Base-by-base conservation (phyloP, 306 rosid species). In the Glycine soja region DNA sequence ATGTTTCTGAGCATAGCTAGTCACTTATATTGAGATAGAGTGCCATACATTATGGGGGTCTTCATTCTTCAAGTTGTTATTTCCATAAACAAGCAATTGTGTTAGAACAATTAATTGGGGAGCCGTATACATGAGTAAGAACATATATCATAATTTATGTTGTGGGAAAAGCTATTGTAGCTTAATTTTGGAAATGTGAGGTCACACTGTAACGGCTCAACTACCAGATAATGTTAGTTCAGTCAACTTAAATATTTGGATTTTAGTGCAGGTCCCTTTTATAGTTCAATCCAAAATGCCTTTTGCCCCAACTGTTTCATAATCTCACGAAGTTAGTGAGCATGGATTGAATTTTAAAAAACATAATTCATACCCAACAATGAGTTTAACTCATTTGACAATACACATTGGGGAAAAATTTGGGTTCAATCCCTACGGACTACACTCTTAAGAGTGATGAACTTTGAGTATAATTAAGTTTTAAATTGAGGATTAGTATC, bases 1-100 rank as follows among this genome's bases (percentile, higher is more conserved):
- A 76, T 95, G 97, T 85, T 58, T 71, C 57, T 83, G 51, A 82
- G 57, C 65, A 45, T 38, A 2, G 50, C 57, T 56, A 14, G 59
- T n/a, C 3, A 61, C 30, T 24, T 24, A 24, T 24, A 24, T 24
- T 69, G 7, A 10, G 45, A 8, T 66, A 68, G 14, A 72, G 54
- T 18, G 6, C 53, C 52, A 72, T 52, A 36, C 48, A 36, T 13
- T 75, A 47, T 38, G 43, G 42, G 58, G 18, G 59, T 42, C 58
- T 48, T 85, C 69, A 66, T 19, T 57, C 64, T 57, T 57, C 14
- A 58, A 4, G 32, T 74, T 59, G 52, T 15, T 67, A 40, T 36
- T 81, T 58, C 43, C 65, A 72, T 50, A 51, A 66, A 76, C 36
- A 40, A 63, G 54, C 4, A 62, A 46, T 11, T 59, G n/a, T 43